Evolutionary conservation across 2,329 filamentous ascomycete genomes (phyloP).

Genomic region (Cladosporium sp.): DNA sequence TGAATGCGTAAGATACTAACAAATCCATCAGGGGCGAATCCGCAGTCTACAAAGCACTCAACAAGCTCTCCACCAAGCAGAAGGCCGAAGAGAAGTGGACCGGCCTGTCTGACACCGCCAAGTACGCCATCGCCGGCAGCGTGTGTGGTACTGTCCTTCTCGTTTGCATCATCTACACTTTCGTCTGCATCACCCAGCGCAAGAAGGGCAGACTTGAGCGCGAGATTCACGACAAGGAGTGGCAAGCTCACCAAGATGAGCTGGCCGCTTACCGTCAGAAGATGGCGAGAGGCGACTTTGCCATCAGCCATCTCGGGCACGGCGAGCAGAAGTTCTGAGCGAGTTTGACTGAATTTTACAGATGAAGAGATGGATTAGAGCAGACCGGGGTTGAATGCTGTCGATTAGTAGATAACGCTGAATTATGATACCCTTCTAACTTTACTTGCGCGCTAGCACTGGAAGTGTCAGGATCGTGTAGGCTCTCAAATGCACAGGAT

Average conservation of each 20-base stretch:
- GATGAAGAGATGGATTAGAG: neutral
- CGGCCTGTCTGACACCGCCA: constrained; percentile 42
- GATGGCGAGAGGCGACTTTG: constrained; percentile 28
- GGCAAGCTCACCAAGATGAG: constrained; percentile 37
- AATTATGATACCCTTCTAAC: constrained; percentile 4
- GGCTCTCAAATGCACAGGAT: too few species aligned
- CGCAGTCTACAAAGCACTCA: constrained; percentile 24
- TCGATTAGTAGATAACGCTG: neutral
- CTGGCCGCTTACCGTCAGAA: constrained; percentile 27
- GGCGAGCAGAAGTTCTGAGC: constrained; percentile 8
- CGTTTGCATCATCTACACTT: constrained; percentile 30
- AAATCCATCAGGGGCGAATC: constrained; percentile 23
- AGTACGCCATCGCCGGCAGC: constrained; percentile 45
- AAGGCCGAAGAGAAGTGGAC: constrained; percentile 40
- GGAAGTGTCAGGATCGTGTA: too few species aligned
- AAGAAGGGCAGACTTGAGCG: constrained; percentile 47
- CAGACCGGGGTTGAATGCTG: neutral
- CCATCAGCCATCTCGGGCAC: constrained; percentile 14
- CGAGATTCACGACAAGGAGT: constrained; percentile 45
- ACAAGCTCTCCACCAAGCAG: constrained; percentile 41
- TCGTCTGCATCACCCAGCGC: constrained; percentile 50
- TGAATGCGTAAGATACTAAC: neutral
- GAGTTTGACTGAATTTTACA: neutral
- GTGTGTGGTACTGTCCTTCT: constrained; percentile 40
- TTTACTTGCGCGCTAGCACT: neutral